These are phyloP conservation scores for Dioscorea dumetorum DNA, from an alignment of 106 monocot species.

Conservation along the genomic window DNA sequence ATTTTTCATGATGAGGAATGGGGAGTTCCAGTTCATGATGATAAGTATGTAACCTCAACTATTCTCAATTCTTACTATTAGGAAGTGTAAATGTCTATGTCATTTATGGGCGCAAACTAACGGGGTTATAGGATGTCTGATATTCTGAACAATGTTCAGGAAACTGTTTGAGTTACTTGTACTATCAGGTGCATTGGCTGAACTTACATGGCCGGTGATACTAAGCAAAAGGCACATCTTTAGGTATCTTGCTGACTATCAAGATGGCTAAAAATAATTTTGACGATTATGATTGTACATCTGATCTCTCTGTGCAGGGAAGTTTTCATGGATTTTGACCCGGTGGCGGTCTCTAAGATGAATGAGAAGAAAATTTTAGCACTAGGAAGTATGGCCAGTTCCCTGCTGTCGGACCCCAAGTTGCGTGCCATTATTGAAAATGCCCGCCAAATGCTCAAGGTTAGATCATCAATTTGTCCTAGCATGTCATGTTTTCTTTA, in stretches of 20 bases:
- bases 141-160: constrained; percentile 1
- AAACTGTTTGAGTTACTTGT: constrained; percentile 7
- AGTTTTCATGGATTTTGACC: constrained; percentile 7
- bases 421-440: constrained; percentile 5
- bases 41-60: background rate
- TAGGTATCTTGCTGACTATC: background rate
- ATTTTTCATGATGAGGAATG: constrained; percentile 11
- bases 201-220: constrained; percentile 7
- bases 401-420: constrained; percentile 5
- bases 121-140: background rate
- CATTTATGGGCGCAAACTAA: background rate
- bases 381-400: background rate
- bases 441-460: constrained; percentile 7
- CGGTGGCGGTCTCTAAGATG: background rate
- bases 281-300: background rate
- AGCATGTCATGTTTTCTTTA: no score
- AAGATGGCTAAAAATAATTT: no score
- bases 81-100: background rate
- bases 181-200: constrained; percentile 4
- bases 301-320: background rate
- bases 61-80: background rate
- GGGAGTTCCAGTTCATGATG: constrained; percentile 12
- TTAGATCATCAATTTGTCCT: background rate
- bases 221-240: constrained; percentile 6
- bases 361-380: constrained; percentile 8